Base-by-base conservation (phyloP, 2,329 filamentous ascomycete species). In the Colletotrichum cuscutae region DNA sequence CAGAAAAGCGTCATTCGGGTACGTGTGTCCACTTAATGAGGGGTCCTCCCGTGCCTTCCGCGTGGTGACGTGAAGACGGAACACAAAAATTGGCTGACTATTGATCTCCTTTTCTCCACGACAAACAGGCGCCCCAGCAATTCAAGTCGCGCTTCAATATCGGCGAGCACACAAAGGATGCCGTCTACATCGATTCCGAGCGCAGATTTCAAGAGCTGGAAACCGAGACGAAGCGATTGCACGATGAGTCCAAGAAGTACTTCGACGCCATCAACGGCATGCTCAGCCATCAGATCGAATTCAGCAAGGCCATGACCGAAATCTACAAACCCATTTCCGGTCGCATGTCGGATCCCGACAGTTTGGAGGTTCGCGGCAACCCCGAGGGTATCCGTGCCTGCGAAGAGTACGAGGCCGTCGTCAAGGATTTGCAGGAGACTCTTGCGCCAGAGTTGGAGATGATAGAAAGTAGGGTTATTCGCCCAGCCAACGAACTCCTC, bases 291-390 rank as follows among this genome's bases (percentile, higher is more conserved):
- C 97, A 99, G 86, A 98, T 99, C 84, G 96, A 97, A 82, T 99
- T 99, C 86, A 98, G 96, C 78, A 91, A 98, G 85, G 94, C 95
- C 76, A 96, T 98, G 87, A 93, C 93, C 76, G 97, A 99, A 83
- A 93, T 99, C 79, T 99, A 99, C 88, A 97, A 97, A 82, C 97
- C 97, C 77, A 99, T 99, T 78, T 98, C 96, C 68, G 97, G 97
- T 68, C 93, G 97, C 80, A 90, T 97, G 83, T 98, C 96, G 58
- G 97, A 99, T 83, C 97, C 97, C 11, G 93, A 95, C 78, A 94
- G 94, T 9, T 89, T 94, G 76, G 89, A 93, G 67, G 87, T 92
- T 57, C 93, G 97, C 83, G 95, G 95, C 68, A 98, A 98, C 80
- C 91, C 93, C 1, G 97, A 97, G 81, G 97, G 97, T 68, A 98